phyloP scores from a whole-genome alignment of 2,329 filamentous ascomycete species.

The Chrysoporthe cubensis region DNA sequence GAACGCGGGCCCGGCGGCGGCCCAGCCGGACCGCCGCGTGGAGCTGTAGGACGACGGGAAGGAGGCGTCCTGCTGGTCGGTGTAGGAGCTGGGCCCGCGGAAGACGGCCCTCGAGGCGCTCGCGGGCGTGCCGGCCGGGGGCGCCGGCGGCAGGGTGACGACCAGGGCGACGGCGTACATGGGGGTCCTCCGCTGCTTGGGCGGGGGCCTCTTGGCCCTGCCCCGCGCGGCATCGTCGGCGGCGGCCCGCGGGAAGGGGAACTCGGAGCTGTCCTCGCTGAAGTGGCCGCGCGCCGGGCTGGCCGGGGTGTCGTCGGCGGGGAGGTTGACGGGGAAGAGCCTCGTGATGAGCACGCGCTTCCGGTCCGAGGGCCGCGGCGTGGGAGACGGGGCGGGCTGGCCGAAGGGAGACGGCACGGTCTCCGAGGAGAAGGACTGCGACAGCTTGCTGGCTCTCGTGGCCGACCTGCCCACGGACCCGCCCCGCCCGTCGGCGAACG shows the following conservation, averaged over 20 bases:
- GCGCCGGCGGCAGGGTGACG: constrained; percentile 65
- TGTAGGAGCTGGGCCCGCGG: constrained; percentile 64
- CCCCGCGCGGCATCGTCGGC: constrained; percentile 47
- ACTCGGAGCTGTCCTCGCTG: constrained; percentile 56
- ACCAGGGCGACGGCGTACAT: constrained; percentile 83
- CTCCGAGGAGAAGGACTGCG: constrained; percentile 69
- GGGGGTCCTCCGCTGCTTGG: constrained; percentile 67
- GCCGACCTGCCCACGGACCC: constrained; percentile 69
- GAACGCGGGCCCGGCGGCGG: constrained; percentile 61
- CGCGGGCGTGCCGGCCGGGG: constrained; percentile 41
- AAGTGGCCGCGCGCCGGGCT: constrained; percentile 47
- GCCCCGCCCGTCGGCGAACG: constrained; percentile 61
- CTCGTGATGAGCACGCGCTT: constrained; percentile 76
- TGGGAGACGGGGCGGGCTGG: constrained; percentile 38
- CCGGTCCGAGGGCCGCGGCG: constrained; percentile 50
- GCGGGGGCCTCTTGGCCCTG: constrained; percentile 60
- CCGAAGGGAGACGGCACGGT: constrained; percentile 48
- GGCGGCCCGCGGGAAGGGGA: constrained; percentile 60
- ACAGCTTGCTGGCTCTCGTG: constrained; percentile 68
- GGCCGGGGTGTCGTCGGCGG: constrained; percentile 53
- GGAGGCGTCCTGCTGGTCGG: constrained; percentile 65
- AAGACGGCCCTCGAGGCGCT: constrained; percentile 51
- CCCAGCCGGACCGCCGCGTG: constrained; percentile 66
- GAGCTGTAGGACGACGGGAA: constrained; percentile 72
- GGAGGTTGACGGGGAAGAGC: constrained; percentile 71